Conservation (phyloP, 257 asterid species). For the Nemophila menziesii region DNA sequence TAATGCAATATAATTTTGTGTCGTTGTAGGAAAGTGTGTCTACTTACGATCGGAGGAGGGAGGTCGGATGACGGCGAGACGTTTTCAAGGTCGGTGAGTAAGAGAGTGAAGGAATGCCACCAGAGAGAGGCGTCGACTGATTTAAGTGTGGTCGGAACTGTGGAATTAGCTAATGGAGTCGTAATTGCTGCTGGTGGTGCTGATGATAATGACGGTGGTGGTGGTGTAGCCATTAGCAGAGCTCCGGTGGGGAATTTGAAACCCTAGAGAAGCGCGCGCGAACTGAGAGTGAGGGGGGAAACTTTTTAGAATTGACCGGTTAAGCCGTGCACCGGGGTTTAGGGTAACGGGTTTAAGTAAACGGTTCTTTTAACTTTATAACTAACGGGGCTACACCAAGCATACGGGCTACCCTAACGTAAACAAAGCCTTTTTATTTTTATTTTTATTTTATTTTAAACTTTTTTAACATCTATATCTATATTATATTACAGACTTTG, state of each 20-base stretch:
- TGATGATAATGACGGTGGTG: neutral
- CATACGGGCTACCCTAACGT: too few species aligned
- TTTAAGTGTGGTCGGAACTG: conserved; percentile 14
- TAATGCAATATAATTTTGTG: neutral
- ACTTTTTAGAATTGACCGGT: too few species aligned
- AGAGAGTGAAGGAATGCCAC: conserved; percentile 78
- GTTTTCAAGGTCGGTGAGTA: conserved; percentile 64
- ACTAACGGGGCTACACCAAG: too few species aligned
- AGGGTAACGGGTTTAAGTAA: too few species aligned
- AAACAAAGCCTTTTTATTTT: too few species aligned
- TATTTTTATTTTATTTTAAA: too few species aligned
- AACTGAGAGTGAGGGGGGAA: conserved; percentile 2
- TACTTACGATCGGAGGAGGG: conserved; percentile 48
- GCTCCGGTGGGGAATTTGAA: conserved; percentile 4
- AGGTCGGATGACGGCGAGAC: conserved; percentile 39
- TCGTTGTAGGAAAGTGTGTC: neutral
- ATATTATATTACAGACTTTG: too few species aligned
- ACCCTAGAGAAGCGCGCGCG: conserved; percentile 15
- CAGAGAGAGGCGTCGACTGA: conserved; percentile 66
- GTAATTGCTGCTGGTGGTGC: conserved; percentile 8
- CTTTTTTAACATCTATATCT: too few species aligned
- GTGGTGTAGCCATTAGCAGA: neutral
- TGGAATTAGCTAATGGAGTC: conserved; percentile 18
- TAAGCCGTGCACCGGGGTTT: too few species aligned
- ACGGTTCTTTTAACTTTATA: too few species aligned